These are phyloP conservation scores for Xylaria nigripes DNA, from an alignment of 495 filamentous ascomycete genomes.

Conservation along the genomic window DNA sequence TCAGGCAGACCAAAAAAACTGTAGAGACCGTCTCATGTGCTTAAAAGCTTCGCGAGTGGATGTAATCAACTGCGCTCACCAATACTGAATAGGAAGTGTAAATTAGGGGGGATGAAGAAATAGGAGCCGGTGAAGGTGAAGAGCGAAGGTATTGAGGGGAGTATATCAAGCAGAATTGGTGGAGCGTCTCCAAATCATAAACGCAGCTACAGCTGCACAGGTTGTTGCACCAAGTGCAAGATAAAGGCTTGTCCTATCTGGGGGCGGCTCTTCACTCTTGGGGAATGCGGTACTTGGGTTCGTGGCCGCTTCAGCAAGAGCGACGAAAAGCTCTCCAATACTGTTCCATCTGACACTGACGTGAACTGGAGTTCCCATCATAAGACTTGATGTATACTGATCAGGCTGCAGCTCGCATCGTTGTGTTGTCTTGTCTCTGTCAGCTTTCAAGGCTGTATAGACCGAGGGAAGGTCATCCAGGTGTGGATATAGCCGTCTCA, in stretches of 20 bases:
- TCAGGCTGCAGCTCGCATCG: slow-evolving; percentile 86
- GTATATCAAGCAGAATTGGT: slow-evolving; percentile 27
- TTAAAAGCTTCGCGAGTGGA: neutral
- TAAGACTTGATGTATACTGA: slow-evolving; percentile 71
- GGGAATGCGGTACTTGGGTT: slow-evolving; percentile 83
- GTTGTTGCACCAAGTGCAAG: slow-evolving; percentile 74
- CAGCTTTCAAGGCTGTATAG: slow-evolving; percentile 88
- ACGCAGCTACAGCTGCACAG: slow-evolving; percentile 71
- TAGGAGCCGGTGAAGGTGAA: neutral
- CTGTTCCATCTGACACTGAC: slow-evolving; percentile 88
- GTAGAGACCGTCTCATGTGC: neutral
- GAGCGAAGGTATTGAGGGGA: neutral
- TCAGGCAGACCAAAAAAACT: neutral
- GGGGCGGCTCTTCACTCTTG: slow-evolving; percentile 71
- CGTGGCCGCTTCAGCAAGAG: slow-evolving; percentile 77
- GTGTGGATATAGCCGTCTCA: slow-evolving; percentile 68
- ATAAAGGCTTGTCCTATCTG: slow-evolving; percentile 75
- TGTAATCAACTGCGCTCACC: neutral
- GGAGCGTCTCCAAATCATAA: slow-evolving; percentile 57
- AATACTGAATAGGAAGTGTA: neutral
- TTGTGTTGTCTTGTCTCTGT: slow-evolving; percentile 89
- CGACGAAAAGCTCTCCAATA: slow-evolving; percentile 85
- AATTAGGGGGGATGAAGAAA: neutral
- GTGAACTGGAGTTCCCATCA: slow-evolving; percentile 82
- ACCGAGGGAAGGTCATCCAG: slow-evolving; percentile 81